Conservation (phyloP, 176 grass and related monocot species). For the Ensete glaucum region DNA sequence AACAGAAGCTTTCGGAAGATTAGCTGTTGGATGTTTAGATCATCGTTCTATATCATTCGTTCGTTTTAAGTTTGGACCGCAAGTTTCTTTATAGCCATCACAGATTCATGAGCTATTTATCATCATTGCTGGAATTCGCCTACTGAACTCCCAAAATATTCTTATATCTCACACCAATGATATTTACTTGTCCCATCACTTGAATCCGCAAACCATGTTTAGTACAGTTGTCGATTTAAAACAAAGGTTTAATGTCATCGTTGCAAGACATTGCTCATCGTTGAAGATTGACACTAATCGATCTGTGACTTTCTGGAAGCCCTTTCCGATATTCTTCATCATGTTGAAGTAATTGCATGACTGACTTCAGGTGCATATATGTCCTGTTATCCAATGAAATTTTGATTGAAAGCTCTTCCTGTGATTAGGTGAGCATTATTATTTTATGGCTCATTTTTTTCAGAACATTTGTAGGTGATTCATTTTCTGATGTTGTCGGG, state of each 20-base stretch:
- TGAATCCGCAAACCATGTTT: not conserved
- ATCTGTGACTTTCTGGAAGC: not conserved
- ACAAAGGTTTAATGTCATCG: not conserved
- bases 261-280: not conserved
- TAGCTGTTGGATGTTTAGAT: not conserved
- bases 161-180: not conserved
- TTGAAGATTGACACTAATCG: not conserved
- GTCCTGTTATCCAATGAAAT: not conserved
- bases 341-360: not conserved
- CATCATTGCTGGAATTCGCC: not conserved
- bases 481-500: conserved; percentile 90
- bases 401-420: not conserved
- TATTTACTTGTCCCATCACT: not conserved
- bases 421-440: not conserved
- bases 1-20: not conserved
- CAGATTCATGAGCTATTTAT: not conserved
- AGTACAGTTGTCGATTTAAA: not conserved
- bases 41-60: not conserved
- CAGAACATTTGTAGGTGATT: conserved; percentile 36
- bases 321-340: not conserved
- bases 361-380: not conserved
- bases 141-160: not conserved
- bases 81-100: not conserved
- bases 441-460: not conserved
- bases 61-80: not conserved